Base-by-base conservation (phyloP, 2,329 filamentous ascomycete genomes). In the Talaromyces sp. region DNA sequence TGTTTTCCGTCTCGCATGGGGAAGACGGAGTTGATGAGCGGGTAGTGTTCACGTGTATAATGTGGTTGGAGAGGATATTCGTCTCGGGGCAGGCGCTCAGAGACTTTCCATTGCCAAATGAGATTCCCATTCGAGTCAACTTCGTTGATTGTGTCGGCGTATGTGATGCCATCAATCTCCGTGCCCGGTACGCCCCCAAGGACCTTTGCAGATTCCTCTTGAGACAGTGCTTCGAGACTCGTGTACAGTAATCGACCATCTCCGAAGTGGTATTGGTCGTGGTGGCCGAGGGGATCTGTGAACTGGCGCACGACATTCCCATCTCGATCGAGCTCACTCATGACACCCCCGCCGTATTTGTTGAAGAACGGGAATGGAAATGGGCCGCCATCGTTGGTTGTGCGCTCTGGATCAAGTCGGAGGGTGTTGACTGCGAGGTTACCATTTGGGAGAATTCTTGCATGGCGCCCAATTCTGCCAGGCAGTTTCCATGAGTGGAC, bases 311-410 rank as follows among this genome's bases (percentile, higher is more conserved):
- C 63, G 2, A 81, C 70, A 2, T 79, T 75, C 14, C 80, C 80
- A 0, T 69, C 62, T 0, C 75, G 70, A 59, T 77, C 74, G 13
- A 82, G 68, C 69, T 82, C 72, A 58, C 76, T 74, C 80, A 83
- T 83, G 3, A 81, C 70, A 0, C 80, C 81, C 9, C 80, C 80
- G 11, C 80, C 71, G 65, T 83, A 82, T 63, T 83, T 83, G 47
- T 79, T 75, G 72, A 76, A 82, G 60, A 82, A 75, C 1, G 79
- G 79, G 64, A 82, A 83, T 5, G 76, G 72, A 7, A 69, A 70
- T 5, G 79, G 78, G 2, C 73, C 73, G 13, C 69, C 69, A 19
- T 64, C 64, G 7, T 54, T 39, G 9, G 64, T 66, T 14, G 45
- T 66, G 35, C 14, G 49, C 31, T 56, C 33, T 16, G 43, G 43